Evolutionary conservation across 2,329 filamentous ascomycete genomes (phyloP).

Genomic region (Alternaria sp.): DNA sequence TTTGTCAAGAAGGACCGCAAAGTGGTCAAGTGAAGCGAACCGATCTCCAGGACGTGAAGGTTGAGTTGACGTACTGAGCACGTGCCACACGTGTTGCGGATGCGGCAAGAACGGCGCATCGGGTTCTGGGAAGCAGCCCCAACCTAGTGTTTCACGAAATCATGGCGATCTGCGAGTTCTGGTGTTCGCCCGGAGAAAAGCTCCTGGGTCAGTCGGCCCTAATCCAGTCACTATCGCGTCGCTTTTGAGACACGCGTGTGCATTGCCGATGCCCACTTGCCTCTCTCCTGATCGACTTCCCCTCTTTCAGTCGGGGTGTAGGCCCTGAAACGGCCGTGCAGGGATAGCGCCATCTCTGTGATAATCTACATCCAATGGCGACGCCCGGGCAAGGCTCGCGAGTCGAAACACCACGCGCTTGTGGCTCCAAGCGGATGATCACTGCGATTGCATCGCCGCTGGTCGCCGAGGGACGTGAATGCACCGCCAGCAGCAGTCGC

Average conservation of each 20-base stretch:
- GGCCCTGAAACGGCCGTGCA: conserved; percentile 15
- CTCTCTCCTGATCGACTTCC: conserved; percentile 11
- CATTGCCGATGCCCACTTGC: conserved; percentile 1
- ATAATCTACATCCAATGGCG: conserved; percentile 3
- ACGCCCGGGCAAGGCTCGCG: background rate
- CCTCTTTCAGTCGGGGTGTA: conserved; percentile 9
- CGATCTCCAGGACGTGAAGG: background rate
- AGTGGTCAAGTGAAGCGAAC: background rate
- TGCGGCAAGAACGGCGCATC: conserved; percentile 12
- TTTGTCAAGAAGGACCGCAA: conserved; percentile 1
- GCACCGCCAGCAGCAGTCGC: background rate
- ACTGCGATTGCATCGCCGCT: background rate
- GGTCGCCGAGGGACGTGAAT: background rate
- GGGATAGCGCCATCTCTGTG: conserved; percentile 6
- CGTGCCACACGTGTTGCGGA: conserved; percentile 5
- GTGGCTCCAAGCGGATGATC: conserved; percentile 2
- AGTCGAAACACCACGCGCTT: conserved; percentile 8
- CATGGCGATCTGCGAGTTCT: conserved; percentile 3
- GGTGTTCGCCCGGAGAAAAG: background rate
- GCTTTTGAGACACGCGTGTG: background rate
- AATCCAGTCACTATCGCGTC: background rate
- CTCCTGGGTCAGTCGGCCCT: background rate
- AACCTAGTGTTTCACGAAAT: background rate
- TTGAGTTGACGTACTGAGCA: background rate
- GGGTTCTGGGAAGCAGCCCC: conserved; percentile 8